These are phyloP conservation scores for Mikania micrantha DNA, from an alignment of 129 eudicot genomes.

Conservation along the genomic window DNA sequence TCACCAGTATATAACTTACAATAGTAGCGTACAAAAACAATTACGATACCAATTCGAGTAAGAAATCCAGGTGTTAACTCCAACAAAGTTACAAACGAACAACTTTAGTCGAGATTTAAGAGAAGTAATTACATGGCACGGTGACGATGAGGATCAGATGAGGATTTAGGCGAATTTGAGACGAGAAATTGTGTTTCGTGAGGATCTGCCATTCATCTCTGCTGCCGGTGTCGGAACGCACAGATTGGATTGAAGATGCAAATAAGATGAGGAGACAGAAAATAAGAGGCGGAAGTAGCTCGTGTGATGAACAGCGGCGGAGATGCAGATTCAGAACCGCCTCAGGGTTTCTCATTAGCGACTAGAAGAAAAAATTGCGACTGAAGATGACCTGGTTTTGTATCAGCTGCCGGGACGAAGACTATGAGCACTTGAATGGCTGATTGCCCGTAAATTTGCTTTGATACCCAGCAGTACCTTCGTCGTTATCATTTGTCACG, in stretches of 20 bases:
- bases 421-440: neutral
- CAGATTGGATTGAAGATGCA: slow-evolving; percentile 22
- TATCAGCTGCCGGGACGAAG: neutral
- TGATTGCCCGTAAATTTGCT: neutral
- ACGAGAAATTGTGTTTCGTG: slow-evolving; percentile 63
- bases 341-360: slow-evolving; percentile 25
- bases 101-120: neutral
- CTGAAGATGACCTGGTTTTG: slow-evolving; percentile 14
- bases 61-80: neutral
- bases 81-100: neutral
- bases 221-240: slow-evolving; percentile 12
- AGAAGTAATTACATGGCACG: slow-evolving; percentile 60
- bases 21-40: neutral
- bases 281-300: neutral
- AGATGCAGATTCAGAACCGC: slow-evolving; percentile 11
- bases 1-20: neutral
- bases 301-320: slow-evolving; percentile 20
- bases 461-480: neutral
- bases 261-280: slow-evolving; percentile 11
- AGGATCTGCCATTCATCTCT: slow-evolving; percentile 62
- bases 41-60: neutral
- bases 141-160: slow-evolving; percentile 64
- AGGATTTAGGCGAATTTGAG: slow-evolving; percentile 70
- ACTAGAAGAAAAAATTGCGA: slow-evolving; percentile 3
- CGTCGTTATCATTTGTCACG: too few relatives aligned